Evolutionary conservation across 108 stramenopile genomes (phyloP), one percentile per base, ranked within the genome.

Genomic region (Craspedostauros australis): DNA sequence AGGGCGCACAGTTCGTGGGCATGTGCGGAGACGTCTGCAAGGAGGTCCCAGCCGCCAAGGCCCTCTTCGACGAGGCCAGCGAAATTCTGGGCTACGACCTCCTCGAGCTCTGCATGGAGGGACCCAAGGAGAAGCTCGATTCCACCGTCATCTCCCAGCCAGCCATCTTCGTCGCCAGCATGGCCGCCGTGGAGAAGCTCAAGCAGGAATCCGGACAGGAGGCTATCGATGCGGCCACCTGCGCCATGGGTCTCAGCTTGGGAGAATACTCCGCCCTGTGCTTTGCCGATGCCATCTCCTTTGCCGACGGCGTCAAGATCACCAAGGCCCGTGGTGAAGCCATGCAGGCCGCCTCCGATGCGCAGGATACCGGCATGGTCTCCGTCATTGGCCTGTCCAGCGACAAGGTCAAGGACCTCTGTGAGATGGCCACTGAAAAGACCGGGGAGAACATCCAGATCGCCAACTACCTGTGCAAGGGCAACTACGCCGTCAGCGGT

Each of bases 191-290:
- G 11, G 96, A 98, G 70, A 96, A 98, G 58, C 78, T 96, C 36
- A 64, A 74, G 49, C 64, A 73, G 66, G 93, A 95, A 45, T 37
- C 84, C 45, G 93, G 91, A 34, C 80, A 90, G 64, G 92, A 86
- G 27, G 95, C 93, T 0, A 66, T 93, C 23, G 89, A 94, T 49
- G 84, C 73, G 25, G 94, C 94, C 44, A 98, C 97, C 5, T 91
- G 90, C 60, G 93, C 96, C 29, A 95, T 95, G 91, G 96, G 96
- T 8, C 62, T 97, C 21, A 80, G 74, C 54, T 80, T 96, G 49
- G 97, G 97, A 24, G 97, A 98, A 65, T 98, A 98, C 69, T 93
- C 92, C 5, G 97, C 97, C 12, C 67, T 98, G 23, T 98, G 97
- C 84, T 98, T 93, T 61, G 94, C 97, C 27, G 97, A 82, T 14